These are phyloP conservation scores for Areca catechu DNA, from an alignment of 176 grass and related monocot species.

Conservation along the genomic window DNA sequence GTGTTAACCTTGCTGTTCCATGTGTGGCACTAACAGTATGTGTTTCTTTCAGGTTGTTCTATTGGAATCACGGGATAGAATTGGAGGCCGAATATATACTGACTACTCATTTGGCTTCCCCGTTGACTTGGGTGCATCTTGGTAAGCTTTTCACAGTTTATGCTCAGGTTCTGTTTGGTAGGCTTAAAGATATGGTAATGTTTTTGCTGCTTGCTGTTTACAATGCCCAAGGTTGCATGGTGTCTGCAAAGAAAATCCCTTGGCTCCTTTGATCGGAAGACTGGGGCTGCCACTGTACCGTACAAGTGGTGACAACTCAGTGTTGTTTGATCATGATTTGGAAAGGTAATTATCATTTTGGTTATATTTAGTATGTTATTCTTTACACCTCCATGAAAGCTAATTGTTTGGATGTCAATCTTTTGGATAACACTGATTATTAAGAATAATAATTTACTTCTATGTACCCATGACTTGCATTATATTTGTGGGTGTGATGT, in stretches of 20 bases:
- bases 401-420: constrained; percentile 4
- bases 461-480: too few species aligned
- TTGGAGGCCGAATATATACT: too few species aligned
- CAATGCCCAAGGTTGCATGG: too few species aligned
- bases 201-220: constrained; percentile 10
- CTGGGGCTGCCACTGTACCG: constrained; percentile 89
- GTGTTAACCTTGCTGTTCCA: background rate
- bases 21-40: constrained; percentile 1
- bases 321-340: constrained; percentile 92
- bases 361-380: background rate
- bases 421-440: background rate
- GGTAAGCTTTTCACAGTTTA: background rate
- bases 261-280: too few species aligned
- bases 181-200: background rate
- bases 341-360: constrained; percentile 52
- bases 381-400: background rate
- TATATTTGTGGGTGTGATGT: too few species aligned
- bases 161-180: background rate
- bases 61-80: constrained; percentile 90
- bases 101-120: too few species aligned
- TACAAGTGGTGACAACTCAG: constrained; percentile 88
- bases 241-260: too few species aligned
- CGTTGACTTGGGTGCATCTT: too few species aligned
- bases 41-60: constrained; percentile 60
- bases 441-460: too few species aligned